phyloP scores from a whole-genome alignment of 257 asterid species.

The Capsicum pubescens region DNA sequence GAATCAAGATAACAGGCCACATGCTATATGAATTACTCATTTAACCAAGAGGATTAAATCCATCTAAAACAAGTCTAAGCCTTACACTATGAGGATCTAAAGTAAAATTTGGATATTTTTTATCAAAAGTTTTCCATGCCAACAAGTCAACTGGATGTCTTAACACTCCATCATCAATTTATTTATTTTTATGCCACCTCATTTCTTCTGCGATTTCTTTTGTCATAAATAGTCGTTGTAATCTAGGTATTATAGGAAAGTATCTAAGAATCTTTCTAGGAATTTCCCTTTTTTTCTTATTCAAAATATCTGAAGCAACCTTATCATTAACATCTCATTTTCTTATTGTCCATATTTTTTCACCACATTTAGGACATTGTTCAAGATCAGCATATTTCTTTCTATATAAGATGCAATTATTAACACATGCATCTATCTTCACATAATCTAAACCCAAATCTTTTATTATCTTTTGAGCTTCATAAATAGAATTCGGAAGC shows the following conservation, averaged over 20 bases:
- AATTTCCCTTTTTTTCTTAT: neutral
- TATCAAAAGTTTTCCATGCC: conserved; percentile 23
- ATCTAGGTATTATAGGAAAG: conserved; percentile 13
- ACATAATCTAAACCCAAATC: neutral
- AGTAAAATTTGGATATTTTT: neutral
- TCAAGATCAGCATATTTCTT: neutral
- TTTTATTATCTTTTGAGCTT: no score
- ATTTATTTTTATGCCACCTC: conserved; percentile 29
- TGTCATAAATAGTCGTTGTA: conserved; percentile 11
- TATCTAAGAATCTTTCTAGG: neutral
- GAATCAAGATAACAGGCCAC: conserved; percentile 21
- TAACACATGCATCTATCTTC: neutral
- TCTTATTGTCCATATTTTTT: neutral
- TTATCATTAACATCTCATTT: neutral
- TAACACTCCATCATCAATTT: conserved; percentile 23
- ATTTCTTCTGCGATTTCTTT: conserved; percentile 3
- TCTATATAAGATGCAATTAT: neutral
- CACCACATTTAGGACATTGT: conserved; percentile 5
- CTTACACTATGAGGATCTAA: conserved; percentile 23
- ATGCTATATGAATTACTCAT: conserved; percentile 12
- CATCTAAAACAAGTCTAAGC: neutral
- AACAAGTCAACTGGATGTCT: neutral
- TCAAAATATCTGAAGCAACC: neutral
- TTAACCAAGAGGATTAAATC: neutral
- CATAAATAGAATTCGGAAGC: no score